phyloP scores from a whole-genome alignment of 2,329 filamentous ascomycete genomes.

The Alternaria conjuncta region DNA sequence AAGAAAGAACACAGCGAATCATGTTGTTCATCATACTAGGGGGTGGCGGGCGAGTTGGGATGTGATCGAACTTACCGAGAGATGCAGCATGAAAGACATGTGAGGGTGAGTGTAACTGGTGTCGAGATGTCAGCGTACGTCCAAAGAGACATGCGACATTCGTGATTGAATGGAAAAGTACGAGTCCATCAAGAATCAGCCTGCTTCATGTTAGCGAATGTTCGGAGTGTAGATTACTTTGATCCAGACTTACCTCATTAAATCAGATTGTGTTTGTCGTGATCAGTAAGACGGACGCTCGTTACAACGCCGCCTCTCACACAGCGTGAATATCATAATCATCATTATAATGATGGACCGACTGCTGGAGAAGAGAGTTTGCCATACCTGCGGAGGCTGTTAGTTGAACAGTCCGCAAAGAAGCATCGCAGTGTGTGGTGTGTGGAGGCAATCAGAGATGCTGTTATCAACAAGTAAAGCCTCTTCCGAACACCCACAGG shows the following conservation, averaged over 20 bases:
- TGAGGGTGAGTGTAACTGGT: slow-evolving; percentile 5
- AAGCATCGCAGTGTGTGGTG: slow-evolving; percentile 3
- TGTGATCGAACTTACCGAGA: slow-evolving; percentile 23
- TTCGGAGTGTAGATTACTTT: neutral
- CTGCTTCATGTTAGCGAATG: slow-evolving; percentile 36
- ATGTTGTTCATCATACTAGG: slow-evolving; percentile 63
- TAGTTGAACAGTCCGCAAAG: slow-evolving; percentile 14
- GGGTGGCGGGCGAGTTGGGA: slow-evolving; percentile 7
- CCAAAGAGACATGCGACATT: slow-evolving; percentile 14
- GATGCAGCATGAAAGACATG: neutral
- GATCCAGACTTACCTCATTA: slow-evolving; percentile 64
- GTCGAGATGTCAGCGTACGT: slow-evolving; percentile 30
- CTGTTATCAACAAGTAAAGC: slow-evolving; percentile 72
- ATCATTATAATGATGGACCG: slow-evolving; percentile 63
- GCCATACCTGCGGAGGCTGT: slow-evolving; percentile 41
- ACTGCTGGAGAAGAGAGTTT: slow-evolving; percentile 40
- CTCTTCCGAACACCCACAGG: slow-evolving; percentile 61
- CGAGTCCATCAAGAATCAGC: slow-evolving; percentile 48
- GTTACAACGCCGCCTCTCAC: slow-evolving; percentile 63
- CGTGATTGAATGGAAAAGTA: slow-evolving; percentile 15
- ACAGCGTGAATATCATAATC: slow-evolving; percentile 74
- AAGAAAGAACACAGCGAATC: slow-evolving; percentile 69
- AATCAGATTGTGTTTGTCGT: slow-evolving; percentile 71
- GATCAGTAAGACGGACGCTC: slow-evolving; percentile 61
- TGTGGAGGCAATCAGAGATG: slow-evolving; percentile 64